A percentile compares a stretch with the other conserved stretches of the same genome.
phyloP scores from a whole-genome alignment of 164 flowering plant species.

The Umbellularia californica region DNA sequence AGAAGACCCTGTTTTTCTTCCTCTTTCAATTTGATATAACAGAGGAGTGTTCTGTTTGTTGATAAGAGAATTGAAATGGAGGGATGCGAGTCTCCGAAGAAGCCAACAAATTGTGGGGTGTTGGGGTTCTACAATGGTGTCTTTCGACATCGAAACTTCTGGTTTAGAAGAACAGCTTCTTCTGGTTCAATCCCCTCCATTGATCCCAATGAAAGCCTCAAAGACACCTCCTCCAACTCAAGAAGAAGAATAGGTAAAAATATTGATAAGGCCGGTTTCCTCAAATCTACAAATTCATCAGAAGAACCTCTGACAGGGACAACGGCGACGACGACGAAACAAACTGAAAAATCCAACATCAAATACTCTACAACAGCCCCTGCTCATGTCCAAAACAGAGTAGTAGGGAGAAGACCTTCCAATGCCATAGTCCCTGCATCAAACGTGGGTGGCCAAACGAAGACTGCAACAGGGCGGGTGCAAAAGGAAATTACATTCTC shows the following conservation, averaged over 20 bases:
- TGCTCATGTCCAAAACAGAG: background rate
- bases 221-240: conserved; percentile 21
- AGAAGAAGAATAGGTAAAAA: conserved; percentile 40
- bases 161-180: conserved; percentile 49
- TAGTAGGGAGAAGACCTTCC: background rate
- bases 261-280: conserved; percentile 23
- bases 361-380: background rate
- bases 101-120: conserved; percentile 52
- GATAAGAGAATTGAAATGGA: conserved; percentile 19
- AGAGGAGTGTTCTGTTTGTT: conserved; percentile 8
- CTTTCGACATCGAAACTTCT: conserved; percentile 37
- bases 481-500: conserved; percentile 53
- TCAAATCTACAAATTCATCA: conserved; percentile 10
- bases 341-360: conserved; percentile 10
- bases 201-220: conserved; percentile 14
- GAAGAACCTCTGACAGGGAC: no score
- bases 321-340: conserved; percentile 14
- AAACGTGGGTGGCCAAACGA: conserved; percentile 7
- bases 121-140: conserved; percentile 36
- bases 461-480: conserved; percentile 23
- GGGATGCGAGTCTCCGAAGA: conserved; percentile 37
- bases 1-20: background rate
- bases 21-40: background rate
- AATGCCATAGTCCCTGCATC: conserved; percentile 3
- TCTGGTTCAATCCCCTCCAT: conserved; percentile 33